A percentile compares a stretch with the other conserved stretches of the same genome.
Conservation (phyloP, 2,329 filamentous ascomycete species). For the Xylariaceae sp. region DNA sequence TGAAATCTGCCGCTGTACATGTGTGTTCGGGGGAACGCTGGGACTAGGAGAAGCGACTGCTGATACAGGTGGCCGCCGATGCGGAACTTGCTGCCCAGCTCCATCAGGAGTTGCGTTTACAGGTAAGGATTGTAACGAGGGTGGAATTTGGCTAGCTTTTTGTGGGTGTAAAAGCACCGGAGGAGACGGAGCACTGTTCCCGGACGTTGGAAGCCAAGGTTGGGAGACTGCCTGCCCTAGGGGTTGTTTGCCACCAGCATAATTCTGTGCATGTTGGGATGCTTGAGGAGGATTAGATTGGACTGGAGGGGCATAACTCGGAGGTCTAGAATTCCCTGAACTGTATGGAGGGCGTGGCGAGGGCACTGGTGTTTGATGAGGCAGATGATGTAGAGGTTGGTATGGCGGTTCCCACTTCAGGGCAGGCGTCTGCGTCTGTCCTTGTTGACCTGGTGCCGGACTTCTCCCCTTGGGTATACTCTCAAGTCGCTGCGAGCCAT, state of each 20-base stretch:
- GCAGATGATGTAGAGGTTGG: slow-evolving; percentile 37
- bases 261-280: slow-evolving; percentile 33
- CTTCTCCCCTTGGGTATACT: slow-evolving; percentile 40
- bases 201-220: slow-evolving; percentile 45
- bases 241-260: slow-evolving; percentile 30
- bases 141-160: slow-evolving; percentile 39
- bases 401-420: slow-evolving; percentile 52
- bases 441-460: slow-evolving; percentile 38
- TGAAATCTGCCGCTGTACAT: slow-evolving; percentile 29
- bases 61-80: slow-evolving; percentile 41
- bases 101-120: slow-evolving; percentile 41
- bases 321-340: slow-evolving; percentile 36
- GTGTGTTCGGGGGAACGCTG: slow-evolving; percentile 25
- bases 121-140: slow-evolving; percentile 38
- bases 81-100: slow-evolving; percentile 38
- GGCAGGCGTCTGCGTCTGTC: slow-evolving; percentile 40
- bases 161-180: slow-evolving; percentile 42
- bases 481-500: slow-evolving; percentile 45
- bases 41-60: slow-evolving; percentile 38
- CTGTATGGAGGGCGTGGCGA: slow-evolving; percentile 40
- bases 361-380: slow-evolving; percentile 42
- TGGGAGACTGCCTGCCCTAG: slow-evolving; percentile 36
- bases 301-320: slow-evolving; percentile 35
- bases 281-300: slow-evolving; percentile 31
- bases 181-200: slow-evolving; percentile 35